A percentile compares a stretch with the other conserved stretches of the same genome.
Evolutionary conservation across 345 rosid species (phyloP).

Genomic region (Gossypium thurberi): DNA sequence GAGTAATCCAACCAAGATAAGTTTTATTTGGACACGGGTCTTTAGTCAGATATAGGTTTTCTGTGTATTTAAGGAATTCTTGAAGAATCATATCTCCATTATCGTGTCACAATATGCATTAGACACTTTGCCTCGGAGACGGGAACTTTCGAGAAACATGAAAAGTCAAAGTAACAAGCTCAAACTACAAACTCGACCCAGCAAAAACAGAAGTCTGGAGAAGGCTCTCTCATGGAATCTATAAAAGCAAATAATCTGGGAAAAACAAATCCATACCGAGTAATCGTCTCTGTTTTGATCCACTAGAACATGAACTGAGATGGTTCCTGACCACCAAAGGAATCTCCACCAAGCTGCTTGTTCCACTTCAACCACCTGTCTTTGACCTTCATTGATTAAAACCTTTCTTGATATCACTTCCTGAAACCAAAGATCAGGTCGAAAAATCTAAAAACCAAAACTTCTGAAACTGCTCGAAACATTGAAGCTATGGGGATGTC

Average conservation of each 20-base stretch:
- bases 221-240: not conserved
- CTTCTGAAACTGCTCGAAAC: not conserved
- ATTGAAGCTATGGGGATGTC: not conserved
- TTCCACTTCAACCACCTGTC: slow-evolving; percentile 85
- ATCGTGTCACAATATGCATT: not conserved
- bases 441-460: not conserved
- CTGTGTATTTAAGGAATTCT: not conserved
- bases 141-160: not conserved
- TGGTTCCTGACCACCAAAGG: slow-evolving; percentile 97
- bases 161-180: not conserved
- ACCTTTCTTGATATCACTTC: slow-evolving; percentile 74
- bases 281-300: slow-evolving; percentile 74
- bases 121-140: not conserved
- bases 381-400: slow-evolving; percentile 63
- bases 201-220: not conserved
- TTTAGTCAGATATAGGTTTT: not conserved
- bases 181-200: not conserved
- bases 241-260: not conserved
- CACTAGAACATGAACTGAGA: slow-evolving; percentile 76
- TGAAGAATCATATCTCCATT: not conserved
- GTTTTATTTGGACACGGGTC: not conserved
- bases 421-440: slow-evolving; percentile 25
- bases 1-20: not conserved
- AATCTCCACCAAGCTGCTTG: slow-evolving; percentile 95
- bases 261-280: slow-evolving; percentile 37